Percentiles rank a stretch among this genome's conserved stretches.
These are phyloP conservation scores for Hyphopichia fennica DNA, from an alignment of 1,139 yeast genomes.

Conservation along the genomic window DNA sequence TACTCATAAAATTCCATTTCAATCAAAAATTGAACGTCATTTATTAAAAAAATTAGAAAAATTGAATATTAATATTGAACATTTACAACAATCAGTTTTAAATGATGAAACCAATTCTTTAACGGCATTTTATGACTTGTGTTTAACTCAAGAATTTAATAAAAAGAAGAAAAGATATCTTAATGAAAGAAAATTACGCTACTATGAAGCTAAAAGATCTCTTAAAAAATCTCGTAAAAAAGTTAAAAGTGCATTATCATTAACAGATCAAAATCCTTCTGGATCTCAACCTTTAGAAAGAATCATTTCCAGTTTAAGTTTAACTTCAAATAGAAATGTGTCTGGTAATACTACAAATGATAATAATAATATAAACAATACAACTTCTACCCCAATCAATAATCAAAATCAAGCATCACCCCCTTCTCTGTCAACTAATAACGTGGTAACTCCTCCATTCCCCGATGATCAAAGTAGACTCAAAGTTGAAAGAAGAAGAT, in stretches of 20 bases:
- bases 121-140: slow-evolving; percentile 82
- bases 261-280: slow-evolving; percentile 26
- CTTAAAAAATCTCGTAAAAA: slow-evolving; percentile 51
- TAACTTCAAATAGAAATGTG: slow-evolving; percentile 25
- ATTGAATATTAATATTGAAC: slow-evolving; percentile 66
- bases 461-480: background rate
- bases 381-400: background rate
- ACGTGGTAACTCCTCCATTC: background rate
- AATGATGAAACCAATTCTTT: slow-evolving; percentile 70
- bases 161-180: slow-evolving; percentile 35
- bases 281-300: slow-evolving; percentile 41
- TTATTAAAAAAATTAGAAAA: slow-evolving; percentile 64
- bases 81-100: slow-evolving; percentile 59
- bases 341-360: background rate
- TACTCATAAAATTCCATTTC: slow-evolving; percentile 46
- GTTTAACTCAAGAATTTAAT: slow-evolving; percentile 60
- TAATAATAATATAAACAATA: background rate
- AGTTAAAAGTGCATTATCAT: slow-evolving; percentile 44
- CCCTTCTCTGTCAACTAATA: background rate
- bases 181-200: slow-evolving; percentile 40
- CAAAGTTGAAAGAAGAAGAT: slow-evolving; percentile 1
- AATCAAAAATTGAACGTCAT: slow-evolving; percentile 61
- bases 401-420: background rate
- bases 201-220: slow-evolving; percentile 39
- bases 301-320: slow-evolving; percentile 40